phyloP scores from a whole-genome alignment of 1,139 yeast genomes.

The Scheffersomyces titani region DNA sequence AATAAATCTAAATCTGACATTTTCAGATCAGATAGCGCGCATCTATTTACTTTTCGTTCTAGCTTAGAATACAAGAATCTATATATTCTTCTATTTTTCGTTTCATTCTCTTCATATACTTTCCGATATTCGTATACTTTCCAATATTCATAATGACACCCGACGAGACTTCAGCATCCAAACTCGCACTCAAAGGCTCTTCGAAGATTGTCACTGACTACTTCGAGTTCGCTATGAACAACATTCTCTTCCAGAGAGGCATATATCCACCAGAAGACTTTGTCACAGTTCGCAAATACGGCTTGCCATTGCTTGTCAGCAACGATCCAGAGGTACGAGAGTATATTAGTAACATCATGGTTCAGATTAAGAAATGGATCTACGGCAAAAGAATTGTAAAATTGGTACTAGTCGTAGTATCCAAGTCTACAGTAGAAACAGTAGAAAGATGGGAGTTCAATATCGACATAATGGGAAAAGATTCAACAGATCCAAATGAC shows the following conservation, averaged over 20 bases:
- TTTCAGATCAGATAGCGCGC: background rate
- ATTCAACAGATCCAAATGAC: conserved; percentile 1
- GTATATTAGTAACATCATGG: conserved; percentile 68
- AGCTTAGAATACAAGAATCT: background rate
- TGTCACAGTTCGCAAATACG: conserved; percentile 76
- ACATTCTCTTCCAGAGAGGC: conserved; percentile 85
- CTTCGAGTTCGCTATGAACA: conserved; percentile 78
- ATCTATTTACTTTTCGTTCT: background rate
- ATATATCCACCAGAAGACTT: conserved; percentile 91
- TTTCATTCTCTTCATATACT: background rate
- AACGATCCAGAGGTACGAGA: conserved; percentile 75
- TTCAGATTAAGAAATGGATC: conserved; percentile 84
- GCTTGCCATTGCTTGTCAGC: conserved; percentile 70
- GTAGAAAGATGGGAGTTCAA: conserved; percentile 90
- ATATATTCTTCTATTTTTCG: background rate
- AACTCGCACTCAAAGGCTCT: conserved; percentile 73
- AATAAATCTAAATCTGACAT: too few relatives aligned
- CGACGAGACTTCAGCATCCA: conserved; percentile 25
- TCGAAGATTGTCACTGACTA: conserved; percentile 79
- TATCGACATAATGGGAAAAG: conserved; percentile 42
- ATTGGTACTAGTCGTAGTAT: conserved; percentile 70
- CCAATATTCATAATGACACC: background rate
- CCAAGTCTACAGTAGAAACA: conserved; percentile 64
- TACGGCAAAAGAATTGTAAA: conserved; percentile 68
- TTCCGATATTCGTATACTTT: conserved; percentile 2